Evolutionary conservation across 108 stramenopile genomes (phyloP).

Genomic region (Discostella pseudostelligera): DNA sequence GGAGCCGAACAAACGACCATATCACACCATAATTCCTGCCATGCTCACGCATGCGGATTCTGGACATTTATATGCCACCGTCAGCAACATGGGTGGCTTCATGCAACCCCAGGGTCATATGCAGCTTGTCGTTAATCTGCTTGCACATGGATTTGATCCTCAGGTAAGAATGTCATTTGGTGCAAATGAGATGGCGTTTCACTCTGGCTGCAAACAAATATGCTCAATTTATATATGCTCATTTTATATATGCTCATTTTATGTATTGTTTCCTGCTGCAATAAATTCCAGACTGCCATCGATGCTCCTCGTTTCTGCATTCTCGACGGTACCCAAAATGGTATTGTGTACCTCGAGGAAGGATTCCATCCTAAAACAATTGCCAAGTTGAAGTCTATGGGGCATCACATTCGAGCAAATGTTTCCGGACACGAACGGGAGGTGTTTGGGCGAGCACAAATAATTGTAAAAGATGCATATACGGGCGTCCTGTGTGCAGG

Average conservation of each 20-base stretch:
- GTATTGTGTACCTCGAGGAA: constrained; percentile 70
- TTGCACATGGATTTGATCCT: constrained; percentile 76
- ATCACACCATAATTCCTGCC: constrained; percentile 97
- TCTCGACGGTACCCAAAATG: constrained; percentile 71
- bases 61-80: constrained; percentile 80
- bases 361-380: constrained; percentile 58
- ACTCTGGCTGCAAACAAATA: background rate
- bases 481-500: constrained; percentile 90
- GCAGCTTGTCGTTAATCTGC: constrained; percentile 82
- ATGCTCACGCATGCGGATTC: constrained; percentile 83
- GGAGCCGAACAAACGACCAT: constrained; percentile 86
- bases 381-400: constrained; percentile 57
- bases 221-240: too few species aligned
- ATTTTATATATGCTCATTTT: too few species aligned
- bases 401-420: constrained; percentile 59
- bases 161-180: constrained; percentile 49
- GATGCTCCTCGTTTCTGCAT: constrained; percentile 96
- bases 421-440: constrained; percentile 66
- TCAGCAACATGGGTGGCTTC: constrained; percentile 96
- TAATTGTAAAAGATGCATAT: constrained; percentile 60
- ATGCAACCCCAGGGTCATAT: constrained; percentile 98
- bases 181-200: background rate
- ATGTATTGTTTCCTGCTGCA: too few species aligned
- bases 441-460: constrained; percentile 93
- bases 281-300: constrained; percentile 79